phyloP scores from a whole-genome alignment of 352 stramenopile species.

The Pythium aristosporum region DNA sequence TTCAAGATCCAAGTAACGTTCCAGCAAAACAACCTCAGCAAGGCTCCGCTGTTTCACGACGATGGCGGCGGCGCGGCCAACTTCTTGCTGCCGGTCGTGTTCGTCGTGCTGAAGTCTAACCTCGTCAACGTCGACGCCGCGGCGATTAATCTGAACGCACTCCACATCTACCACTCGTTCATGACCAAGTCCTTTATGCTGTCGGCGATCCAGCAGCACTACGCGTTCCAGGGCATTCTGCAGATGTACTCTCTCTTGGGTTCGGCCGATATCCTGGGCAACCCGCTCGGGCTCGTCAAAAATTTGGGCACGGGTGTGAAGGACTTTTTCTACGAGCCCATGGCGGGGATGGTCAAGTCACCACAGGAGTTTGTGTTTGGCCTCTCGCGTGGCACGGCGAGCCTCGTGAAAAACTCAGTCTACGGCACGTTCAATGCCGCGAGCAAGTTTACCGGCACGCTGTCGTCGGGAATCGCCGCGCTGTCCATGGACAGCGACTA shows the following conservation, averaged over 20 bases:
- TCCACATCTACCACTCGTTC: conserved; percentile 83
- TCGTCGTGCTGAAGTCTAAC: conserved; percentile 60
- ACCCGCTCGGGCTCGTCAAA: conserved; percentile 87
- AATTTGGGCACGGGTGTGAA: conserved; percentile 88
- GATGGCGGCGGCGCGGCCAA: conserved; percentile 29
- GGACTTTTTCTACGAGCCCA: conserved; percentile 91
- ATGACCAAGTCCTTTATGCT: conserved; percentile 67
- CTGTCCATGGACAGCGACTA: conserved; percentile 91
- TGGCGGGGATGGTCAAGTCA: conserved; percentile 84
- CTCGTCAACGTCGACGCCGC: conserved; percentile 80
- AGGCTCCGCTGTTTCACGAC: conserved; percentile 41
- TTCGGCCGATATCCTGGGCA: conserved; percentile 84
- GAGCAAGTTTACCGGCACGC: conserved; percentile 91
- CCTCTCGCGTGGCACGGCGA: conserved; percentile 86
- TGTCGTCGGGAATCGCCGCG: conserved; percentile 89
- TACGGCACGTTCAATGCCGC: conserved; percentile 93
- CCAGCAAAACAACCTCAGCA: conserved; percentile 57
- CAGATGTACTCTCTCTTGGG: conserved; percentile 80
- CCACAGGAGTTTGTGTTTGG: conserved; percentile 88
- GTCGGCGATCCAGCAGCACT: conserved; percentile 80
- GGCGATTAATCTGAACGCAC: conserved; percentile 74
- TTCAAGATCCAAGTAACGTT: conserved; percentile 81
- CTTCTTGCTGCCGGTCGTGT: conserved; percentile 53
- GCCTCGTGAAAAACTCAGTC: conserved; percentile 88
- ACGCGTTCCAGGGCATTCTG: conserved; percentile 69